Base-by-base conservation (phyloP, 2,329 filamentous ascomycete genomes). In the Lachnum nothofagi region DNA sequence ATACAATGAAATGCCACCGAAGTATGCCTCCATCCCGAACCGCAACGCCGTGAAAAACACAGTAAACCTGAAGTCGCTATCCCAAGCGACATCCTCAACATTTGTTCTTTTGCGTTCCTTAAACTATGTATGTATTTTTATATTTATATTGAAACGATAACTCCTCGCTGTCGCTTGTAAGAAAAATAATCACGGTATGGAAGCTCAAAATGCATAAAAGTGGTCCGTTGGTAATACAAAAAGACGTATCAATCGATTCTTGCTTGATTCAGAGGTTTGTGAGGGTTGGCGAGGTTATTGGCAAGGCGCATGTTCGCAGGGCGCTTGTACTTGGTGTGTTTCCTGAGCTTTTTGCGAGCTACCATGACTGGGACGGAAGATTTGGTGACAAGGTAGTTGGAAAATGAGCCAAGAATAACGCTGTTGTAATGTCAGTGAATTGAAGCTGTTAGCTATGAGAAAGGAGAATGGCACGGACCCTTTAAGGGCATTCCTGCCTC, bases 321-420 rank as follows among this genome's bases (percentile, higher is more conserved):
- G 52, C 80, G 80, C 68, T 85, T 86, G 66, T 86, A 86, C 66
- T 91, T 91, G 66, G 81, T 84, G 70, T 94, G 87, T 68, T 95
- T 95, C 42, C 87, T 78, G 37, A 96, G 75, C 49, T 88, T 85
- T 73, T 95, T 96, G 51, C 93, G 78, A 6, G 93, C 93, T 29
- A 97, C 93, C 93, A 98, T 98, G 52, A 98, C 93, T 0, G 93
- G 93, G 14, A 95, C 90, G 2, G 88, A 95, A 55, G 89, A 95
- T 72, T 97, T 97, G 31, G 90, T 95, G 25, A 98, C 91, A 6
- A 98, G 77, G 64, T 98, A 98, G 66, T 97, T 97, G 52, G 88
- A 95, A 69, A 98, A 97, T 0, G 91, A 96, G 22, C 93, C 93
- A 24, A 98, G 78, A 52, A 98, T 84, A 19, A 96, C 91, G 64